Evolutionary conservation across 1,139 yeast genomes (phyloP).

Genomic region (Debaryomyces fabryi): DNA sequence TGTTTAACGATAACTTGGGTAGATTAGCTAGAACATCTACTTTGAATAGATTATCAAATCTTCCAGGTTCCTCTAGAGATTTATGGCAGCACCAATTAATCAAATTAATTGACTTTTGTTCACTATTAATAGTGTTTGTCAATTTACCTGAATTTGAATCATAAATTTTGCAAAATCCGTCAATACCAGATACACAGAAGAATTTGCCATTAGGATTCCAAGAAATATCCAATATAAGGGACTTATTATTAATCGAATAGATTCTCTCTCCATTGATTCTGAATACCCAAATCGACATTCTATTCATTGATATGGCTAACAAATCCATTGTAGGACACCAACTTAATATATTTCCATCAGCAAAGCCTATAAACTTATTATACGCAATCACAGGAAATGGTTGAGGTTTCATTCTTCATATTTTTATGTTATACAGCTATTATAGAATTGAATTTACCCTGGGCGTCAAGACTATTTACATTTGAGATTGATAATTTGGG

Average conservation of each 20-base stretch:
- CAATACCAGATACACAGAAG: slow-evolving; percentile 50
- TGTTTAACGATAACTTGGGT: slow-evolving; percentile 24
- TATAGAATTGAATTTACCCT: background rate
- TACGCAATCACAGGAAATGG: slow-evolving; percentile 1
- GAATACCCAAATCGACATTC: slow-evolving; percentile 53
- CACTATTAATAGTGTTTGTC: slow-evolving; percentile 25
- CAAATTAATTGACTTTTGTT: slow-evolving; percentile 24
- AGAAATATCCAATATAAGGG: slow-evolving; percentile 35
- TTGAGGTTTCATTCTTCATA: slow-evolving; percentile 4
- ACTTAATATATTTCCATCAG: slow-evolving; percentile 45
- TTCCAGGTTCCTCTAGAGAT: slow-evolving; percentile 2
- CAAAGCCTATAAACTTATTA: slow-evolving; percentile 37
- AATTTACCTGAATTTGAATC: slow-evolving; percentile 53
- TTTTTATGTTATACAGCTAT: background rate
- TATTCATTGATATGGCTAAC: slow-evolving; percentile 51
- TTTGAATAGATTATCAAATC: slow-evolving; percentile 23
- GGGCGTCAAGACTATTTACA: slow-evolving; percentile 9
- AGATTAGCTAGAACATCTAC: slow-evolving; percentile 29
- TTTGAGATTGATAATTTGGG: background rate
- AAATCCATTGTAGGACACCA: slow-evolving; percentile 64
- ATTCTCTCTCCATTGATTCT: slow-evolving; percentile 59
- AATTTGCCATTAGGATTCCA: slow-evolving; percentile 42
- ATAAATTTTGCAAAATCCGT: slow-evolving; percentile 47
- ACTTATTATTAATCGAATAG: slow-evolving; percentile 47
- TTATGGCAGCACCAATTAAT: slow-evolving; percentile 26